phyloP scores from a whole-genome alignment of 2,329 filamentous ascomycete species.

The Phialophora verrucosa region DNA sequence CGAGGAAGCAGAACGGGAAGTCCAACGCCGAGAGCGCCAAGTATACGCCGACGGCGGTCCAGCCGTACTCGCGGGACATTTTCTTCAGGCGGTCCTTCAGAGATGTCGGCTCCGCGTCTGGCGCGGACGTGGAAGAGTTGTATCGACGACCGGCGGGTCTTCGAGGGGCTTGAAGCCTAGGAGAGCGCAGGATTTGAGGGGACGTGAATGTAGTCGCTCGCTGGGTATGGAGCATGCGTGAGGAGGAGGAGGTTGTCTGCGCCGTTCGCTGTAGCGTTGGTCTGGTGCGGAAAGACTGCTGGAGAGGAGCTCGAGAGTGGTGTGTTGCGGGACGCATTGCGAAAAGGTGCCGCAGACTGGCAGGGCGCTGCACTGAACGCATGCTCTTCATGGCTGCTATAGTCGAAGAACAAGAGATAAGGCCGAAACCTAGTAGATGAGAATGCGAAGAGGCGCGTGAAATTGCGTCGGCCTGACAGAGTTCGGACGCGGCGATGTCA shows the following conservation, averaged over 20 bases:
- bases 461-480: conserved; percentile 7
- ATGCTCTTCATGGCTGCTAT: conserved; percentile 31
- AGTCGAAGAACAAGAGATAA: background rate
- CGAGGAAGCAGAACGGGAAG: conserved; percentile 92
- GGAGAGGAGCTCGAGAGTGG: conserved; percentile 24
- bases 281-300: conserved; percentile 35
- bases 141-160: conserved; percentile 30
- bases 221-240: conserved; percentile 22
- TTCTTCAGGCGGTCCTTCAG: conserved; percentile 77
- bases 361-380: conserved; percentile 26
- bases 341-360: conserved; percentile 22
- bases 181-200: conserved; percentile 16
- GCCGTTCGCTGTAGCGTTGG: conserved; percentile 3
- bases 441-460: conserved; percentile 5
- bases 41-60: conserved; percentile 92
- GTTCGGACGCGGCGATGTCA: background rate
- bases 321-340: conserved; percentile 16
- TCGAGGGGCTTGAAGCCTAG: conserved; percentile 2
- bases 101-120: conserved; percentile 49
- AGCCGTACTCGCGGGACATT: conserved; percentile 90
- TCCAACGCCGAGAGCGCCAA: conserved; percentile 80
- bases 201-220: conserved; percentile 19
- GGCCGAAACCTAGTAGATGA: background rate
- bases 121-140: conserved; percentile 34
- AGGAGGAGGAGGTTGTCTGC: conserved; percentile 13